Evolutionary conservation across 345 rosid genomes (phyloP).

Genomic region (Linum trigynum): DNA sequence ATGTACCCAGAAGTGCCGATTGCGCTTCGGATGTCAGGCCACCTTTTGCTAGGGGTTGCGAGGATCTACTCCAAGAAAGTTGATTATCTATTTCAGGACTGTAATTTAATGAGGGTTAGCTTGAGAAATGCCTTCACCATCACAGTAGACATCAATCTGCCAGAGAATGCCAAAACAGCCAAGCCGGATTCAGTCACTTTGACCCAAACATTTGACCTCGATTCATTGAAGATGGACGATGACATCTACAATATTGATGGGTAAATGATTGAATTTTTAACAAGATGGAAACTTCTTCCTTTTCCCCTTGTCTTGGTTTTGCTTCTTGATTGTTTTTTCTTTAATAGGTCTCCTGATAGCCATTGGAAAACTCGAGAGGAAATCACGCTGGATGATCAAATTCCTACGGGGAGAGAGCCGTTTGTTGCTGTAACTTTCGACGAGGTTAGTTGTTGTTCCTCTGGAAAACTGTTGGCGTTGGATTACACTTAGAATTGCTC

Average conservation of each 20-base stretch:
- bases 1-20: constrained; percentile 68
- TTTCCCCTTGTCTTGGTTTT: neutral
- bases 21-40: constrained; percentile 75
- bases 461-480: neutral
- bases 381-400: constrained; percentile 76
- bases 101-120: constrained; percentile 31
- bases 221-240: constrained; percentile 48
- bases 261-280: constrained; percentile 17
- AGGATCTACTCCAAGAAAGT: constrained; percentile 84
- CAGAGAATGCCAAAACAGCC: constrained; percentile 64
- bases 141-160: constrained; percentile 41
- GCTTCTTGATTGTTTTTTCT: neutral
- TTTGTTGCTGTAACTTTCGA: constrained; percentile 60
- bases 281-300: too few relatives aligned
- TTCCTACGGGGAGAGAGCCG: constrained; percentile 48
- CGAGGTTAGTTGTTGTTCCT: constrained; percentile 34
- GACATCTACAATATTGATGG: constrained; percentile 21
- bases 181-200: constrained; percentile 55
- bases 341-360: constrained; percentile 36
- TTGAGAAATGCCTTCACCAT: constrained; percentile 47
- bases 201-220: constrained; percentile 57
- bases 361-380: constrained; percentile 52
- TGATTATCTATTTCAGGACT: constrained; percentile 72
- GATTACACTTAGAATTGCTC: neutral
- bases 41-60: constrained; percentile 82